Evolutionary conservation across 257 asterid genomes (phyloP), one percentile per base, ranked within the genome.

Genomic region (Leptodermis oblonga): DNA sequence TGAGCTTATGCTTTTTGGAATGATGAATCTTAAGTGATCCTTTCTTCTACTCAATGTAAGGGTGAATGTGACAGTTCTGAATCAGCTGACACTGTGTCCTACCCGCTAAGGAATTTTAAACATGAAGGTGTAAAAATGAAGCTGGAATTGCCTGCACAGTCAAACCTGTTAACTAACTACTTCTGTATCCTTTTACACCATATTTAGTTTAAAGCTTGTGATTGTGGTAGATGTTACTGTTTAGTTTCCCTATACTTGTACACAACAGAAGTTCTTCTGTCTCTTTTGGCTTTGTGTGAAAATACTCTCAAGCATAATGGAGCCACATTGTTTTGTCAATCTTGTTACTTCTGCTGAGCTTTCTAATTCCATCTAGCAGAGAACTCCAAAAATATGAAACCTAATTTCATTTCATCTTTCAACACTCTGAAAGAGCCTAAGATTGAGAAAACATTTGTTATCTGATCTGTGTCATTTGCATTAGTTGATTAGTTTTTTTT

Each of bases 101-200:
- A 87, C 84, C 81, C 80, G 69, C 79, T 78, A 78, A 83, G 85
- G 80, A 76, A 67, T 76, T 86, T 84, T 84, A 90, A 85, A 78
- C 90, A 83, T 54, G 87, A 83, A 41, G 79, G 82, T 75, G 90
- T 74, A 76, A 85, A 78, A 78, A 89, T 82, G 83, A 86, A 72
- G 85, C 77, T 84, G 11, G 99, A 90, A 74, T 84, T 94, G 84
- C 99, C 99, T 25, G 97, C 84, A 65, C 96, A 90, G 85, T 89
- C 79, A 48, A 94, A 91, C 80, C 92, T 90, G 39, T 81, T 94
- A 69, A 94, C 97, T 46, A 89, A 94, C 82, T 94, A 94, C 74
- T 94, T 89, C 81, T 90, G 99, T 94, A 94, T 94, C 99, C 97
- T 68, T 71, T 52, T 68, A 60, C 26, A 49, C 36, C 52, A 10